Evolutionary conservation across 2,329 filamentous ascomycete genomes (phyloP).

Genomic region (Sclerotinia subarctica): DNA sequence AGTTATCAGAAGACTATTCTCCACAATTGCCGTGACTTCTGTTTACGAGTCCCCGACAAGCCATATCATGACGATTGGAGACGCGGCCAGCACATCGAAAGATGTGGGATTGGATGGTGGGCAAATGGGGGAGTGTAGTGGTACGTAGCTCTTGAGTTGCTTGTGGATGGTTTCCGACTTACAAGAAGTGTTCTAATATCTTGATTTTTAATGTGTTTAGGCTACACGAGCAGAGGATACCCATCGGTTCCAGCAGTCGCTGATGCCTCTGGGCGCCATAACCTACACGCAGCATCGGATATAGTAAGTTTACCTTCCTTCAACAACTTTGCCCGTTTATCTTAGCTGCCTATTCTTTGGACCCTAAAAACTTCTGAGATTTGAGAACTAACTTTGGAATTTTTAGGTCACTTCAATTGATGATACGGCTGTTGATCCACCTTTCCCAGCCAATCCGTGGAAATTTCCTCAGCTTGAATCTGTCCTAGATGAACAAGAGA

Average conservation of each 20-base stretch:
- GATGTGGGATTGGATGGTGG: slow-evolving; percentile 13
- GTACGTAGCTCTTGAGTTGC: not conserved
- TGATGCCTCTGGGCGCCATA: not conserved
- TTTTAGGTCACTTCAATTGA: not conserved
- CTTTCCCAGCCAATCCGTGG: slow-evolving; percentile 4
- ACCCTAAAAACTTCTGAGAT: not conserved
- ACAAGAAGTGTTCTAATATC: too few relatives aligned
- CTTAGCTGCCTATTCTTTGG: not conserved
- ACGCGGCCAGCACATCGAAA: slow-evolving; percentile 22
- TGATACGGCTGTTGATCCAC: not conserved
- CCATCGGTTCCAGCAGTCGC: not conserved
- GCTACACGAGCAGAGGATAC: not conserved
- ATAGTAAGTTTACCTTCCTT: not conserved
- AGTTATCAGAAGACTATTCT: not conserved
- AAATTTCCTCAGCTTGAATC: not conserved
- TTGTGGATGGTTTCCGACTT: not conserved
- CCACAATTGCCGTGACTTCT: slow-evolving; percentile 29
- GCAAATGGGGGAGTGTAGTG: not conserved
- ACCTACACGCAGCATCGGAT: not conserved
- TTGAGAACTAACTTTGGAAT: not conserved
- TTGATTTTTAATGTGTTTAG: not conserved
- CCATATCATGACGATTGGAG: slow-evolving; percentile 35
- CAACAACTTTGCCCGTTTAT: not conserved
- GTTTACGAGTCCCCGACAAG: slow-evolving; percentile 33
- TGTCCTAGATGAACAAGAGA: not conserved